Conservation (phyloP, 179 eudicot species). For the Sideroxylon spinosum region DNA sequence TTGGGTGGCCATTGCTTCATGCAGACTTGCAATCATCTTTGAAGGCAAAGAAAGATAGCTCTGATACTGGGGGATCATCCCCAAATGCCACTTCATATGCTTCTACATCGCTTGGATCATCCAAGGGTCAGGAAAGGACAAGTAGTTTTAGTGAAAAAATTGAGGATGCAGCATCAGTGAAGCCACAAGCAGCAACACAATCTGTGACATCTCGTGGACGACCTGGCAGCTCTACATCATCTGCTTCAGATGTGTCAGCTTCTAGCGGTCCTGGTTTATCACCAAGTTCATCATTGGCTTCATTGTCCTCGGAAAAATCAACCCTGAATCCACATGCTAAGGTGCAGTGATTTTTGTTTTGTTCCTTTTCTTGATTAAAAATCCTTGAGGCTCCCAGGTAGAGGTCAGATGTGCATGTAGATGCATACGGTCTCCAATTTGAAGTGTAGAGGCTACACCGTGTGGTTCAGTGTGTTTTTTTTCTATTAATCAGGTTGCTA, state of each 20-base stretch:
- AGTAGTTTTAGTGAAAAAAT: conserved; percentile 35
- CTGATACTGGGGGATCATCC: conserved; percentile 40
- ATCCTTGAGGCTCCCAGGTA: not conserved
- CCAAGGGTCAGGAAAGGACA: conserved; percentile 41
- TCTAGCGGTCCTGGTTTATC: conserved; percentile 56
- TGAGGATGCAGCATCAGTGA: conserved; percentile 38
- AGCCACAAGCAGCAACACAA: conserved; percentile 32
- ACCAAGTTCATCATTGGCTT: conserved; percentile 77
- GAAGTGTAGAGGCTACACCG: not conserved
- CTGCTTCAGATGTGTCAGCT: conserved; percentile 57
- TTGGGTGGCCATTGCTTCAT: conserved; percentile 2
- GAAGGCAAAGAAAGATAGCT: conserved; percentile 37
- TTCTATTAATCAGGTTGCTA: not conserved
- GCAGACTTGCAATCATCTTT: conserved; percentile 44
- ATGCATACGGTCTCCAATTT: not conserved
- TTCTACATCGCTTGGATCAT: conserved; percentile 28
- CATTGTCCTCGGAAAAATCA: conserved; percentile 82
- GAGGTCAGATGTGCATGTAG: not conserved
- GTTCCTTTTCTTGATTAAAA: conserved; percentile 6
- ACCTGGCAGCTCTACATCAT: conserved; percentile 59
- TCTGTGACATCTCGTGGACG: conserved; percentile 41
- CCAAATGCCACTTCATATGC: conserved; percentile 43
- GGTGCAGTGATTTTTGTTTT: conserved; percentile 29
- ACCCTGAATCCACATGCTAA: conserved; percentile 90
- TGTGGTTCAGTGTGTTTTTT: not conserved